phyloP scores from a whole-genome alignment of 164 flowering plant species.

The Stephania cephalantha region DNA sequence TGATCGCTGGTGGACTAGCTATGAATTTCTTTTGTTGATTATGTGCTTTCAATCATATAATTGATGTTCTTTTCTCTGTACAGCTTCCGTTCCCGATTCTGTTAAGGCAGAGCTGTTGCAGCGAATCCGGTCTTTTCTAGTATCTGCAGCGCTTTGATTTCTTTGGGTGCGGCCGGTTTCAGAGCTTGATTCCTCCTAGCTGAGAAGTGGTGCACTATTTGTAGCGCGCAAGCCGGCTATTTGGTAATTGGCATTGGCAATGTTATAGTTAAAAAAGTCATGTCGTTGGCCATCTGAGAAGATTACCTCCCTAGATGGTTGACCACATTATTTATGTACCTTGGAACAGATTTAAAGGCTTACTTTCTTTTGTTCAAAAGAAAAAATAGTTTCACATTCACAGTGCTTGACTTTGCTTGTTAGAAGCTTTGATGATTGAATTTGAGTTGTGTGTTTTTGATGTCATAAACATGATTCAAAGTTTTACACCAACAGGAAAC shows the following conservation, averaged over 20 bases:
- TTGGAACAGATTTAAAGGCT: too few relatives aligned
- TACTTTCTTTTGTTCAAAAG: too few relatives aligned
- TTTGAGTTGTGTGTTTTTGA: too few relatives aligned
- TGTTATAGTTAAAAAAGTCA: background rate
- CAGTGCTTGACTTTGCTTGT: too few relatives aligned
- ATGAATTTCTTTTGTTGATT: background rate
- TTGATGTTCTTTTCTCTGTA: conserved; percentile 1
- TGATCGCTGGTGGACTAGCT: background rate
- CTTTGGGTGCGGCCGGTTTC: background rate
- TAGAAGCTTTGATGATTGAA: too few relatives aligned
- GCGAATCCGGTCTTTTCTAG: conserved; percentile 56
- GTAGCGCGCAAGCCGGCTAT: background rate
- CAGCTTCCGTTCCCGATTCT: conserved; percentile 84
- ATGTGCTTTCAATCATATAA: background rate
- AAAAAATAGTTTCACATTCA: too few relatives aligned
- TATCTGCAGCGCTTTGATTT: conserved; percentile 46
- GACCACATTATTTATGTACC: background rate
- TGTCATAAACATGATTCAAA: too few relatives aligned
- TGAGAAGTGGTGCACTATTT: background rate
- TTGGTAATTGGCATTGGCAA: background rate
- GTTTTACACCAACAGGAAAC: too few relatives aligned
- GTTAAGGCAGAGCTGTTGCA: conserved; percentile 84
- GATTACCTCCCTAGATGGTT: background rate
- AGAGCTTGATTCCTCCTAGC: background rate
- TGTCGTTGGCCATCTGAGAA: background rate